Evolutionary conservation across 352 stramenopile species (phyloP).

Genomic region (Globisporangium nagaii): DNA sequence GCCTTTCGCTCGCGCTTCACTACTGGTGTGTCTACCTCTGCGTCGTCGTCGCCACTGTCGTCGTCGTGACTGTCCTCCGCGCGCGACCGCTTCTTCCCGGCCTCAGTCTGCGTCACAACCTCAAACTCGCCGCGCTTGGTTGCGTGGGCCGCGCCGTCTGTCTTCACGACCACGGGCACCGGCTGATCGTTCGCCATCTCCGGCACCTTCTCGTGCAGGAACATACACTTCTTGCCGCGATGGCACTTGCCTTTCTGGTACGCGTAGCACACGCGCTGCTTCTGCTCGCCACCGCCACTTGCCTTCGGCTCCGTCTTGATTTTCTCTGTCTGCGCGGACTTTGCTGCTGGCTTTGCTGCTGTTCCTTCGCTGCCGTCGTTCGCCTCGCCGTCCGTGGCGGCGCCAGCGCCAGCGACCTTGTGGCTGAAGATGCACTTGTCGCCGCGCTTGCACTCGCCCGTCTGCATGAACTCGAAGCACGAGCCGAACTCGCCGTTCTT

Average conservation of each 20-base stretch:
- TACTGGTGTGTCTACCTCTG: constrained; percentile 12
- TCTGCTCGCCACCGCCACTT: constrained; percentile 7
- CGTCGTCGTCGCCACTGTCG: constrained; percentile 10
- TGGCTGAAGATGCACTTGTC: constrained; percentile 74
- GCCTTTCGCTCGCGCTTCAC: too few species aligned
- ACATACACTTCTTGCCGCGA: constrained; percentile 65
- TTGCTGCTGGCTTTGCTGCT: constrained; percentile 1
- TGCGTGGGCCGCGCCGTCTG: neutral
- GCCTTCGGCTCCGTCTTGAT: constrained; percentile 1
- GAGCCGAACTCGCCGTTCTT: constrained; percentile 69
- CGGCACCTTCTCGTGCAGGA: constrained; percentile 47
- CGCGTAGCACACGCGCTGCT: constrained; percentile 62
- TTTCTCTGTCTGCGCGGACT: neutral
- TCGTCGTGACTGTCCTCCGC: constrained; percentile 20
- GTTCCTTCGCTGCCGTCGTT: neutral
- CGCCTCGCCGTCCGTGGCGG: neutral
- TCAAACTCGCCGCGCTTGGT: constrained; percentile 26
- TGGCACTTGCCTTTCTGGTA: constrained; percentile 78
- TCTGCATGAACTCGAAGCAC: constrained; percentile 80
- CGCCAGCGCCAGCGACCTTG: constrained; percentile 6
- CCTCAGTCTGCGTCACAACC: constrained; percentile 20
- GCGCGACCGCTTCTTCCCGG: constrained; percentile 24
- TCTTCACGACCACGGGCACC: constrained; percentile 6
- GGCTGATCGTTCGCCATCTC: constrained; percentile 13
- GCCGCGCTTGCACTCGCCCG: constrained; percentile 57